These are phyloP conservation scores for Leishmania tropica DNA, from an alignment of 208 protist genomes.

Conservation along the genomic window DNA sequence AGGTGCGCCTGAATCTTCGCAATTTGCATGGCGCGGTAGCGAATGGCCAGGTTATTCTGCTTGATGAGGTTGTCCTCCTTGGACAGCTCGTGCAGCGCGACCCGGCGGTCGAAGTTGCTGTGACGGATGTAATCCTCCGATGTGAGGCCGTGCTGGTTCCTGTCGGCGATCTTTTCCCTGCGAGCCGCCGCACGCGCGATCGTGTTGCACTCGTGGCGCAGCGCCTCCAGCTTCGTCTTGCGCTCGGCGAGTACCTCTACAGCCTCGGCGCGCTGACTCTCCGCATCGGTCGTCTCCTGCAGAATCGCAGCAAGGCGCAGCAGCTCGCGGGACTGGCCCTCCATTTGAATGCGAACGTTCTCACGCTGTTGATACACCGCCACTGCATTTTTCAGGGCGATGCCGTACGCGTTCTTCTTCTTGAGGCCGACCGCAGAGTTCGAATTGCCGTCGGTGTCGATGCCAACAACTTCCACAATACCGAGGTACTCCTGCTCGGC, in stretches of 20 bases:
- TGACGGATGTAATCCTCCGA: conserved; percentile 53
- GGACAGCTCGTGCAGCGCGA: conserved; percentile 54
- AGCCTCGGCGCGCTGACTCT: conserved; percentile 58
- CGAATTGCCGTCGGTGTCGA: conserved; percentile 37
- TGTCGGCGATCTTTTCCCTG: conserved; percentile 62
- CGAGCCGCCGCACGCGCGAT: conserved; percentile 36
- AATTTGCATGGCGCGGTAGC: conserved; percentile 74
- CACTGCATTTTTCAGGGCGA: conserved; percentile 27
- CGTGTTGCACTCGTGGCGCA: conserved; percentile 38
- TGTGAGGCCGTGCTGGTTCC: conserved; percentile 39
- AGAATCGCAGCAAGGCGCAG: conserved; percentile 43
- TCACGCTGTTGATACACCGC: conserved; percentile 52
- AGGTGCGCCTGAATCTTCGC: conserved; percentile 69
- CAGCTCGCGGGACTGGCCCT: conserved; percentile 50
- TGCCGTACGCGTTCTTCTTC: conserved; percentile 40
- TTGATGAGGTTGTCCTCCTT: conserved; percentile 60
- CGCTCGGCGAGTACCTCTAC: conserved; percentile 58
- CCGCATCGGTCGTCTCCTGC: conserved; percentile 51
- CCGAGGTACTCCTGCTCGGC: conserved; percentile 38
- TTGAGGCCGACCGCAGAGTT: conserved; percentile 17
- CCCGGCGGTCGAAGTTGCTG: conserved; percentile 63
- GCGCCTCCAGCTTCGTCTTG: conserved; percentile 44
- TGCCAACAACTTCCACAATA: conserved; percentile 37
- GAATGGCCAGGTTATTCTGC: conserved; percentile 60
- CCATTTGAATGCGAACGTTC: conserved; percentile 40